These are phyloP conservation scores for Chlorella sp. DNA, from an alignment of 139 green algal species.

Conservation along the genomic window DNA sequence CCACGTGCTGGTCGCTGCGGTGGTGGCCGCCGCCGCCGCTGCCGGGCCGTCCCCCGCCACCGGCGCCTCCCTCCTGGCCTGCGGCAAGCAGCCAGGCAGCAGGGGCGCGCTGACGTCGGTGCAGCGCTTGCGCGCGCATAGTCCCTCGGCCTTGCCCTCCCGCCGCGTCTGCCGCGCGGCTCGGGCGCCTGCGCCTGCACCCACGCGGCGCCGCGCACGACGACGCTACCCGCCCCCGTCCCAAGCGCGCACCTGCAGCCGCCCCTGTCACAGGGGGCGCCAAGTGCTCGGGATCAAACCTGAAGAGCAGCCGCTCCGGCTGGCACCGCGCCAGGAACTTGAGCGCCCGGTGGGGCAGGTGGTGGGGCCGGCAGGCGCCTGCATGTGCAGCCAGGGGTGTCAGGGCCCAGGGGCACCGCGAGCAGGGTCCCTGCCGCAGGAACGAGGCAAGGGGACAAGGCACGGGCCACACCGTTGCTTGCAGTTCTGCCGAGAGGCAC, in stretches of 20 bases:
- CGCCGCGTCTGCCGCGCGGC: not conserved
- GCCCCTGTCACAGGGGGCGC: no score
- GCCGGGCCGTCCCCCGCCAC: no score
- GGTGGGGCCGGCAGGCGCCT: slow-evolving; percentile 9
- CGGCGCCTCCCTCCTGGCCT: not conserved
- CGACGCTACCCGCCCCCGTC: not conserved
- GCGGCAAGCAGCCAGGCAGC: not conserved
- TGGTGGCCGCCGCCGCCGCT: not conserved
- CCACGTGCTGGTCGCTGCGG: slow-evolving; percentile 24
- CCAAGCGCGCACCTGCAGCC: not conserved
- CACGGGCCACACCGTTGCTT: no score
- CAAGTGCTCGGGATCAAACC: slow-evolving; percentile 28
- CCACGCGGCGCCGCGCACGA: not conserved
- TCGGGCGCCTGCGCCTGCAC: no score
- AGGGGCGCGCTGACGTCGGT: no score
- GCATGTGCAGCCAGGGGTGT: no score
- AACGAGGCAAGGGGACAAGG: no score
- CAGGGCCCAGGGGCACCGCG: no score
- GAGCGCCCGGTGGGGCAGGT: slow-evolving; percentile 24
- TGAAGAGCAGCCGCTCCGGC: slow-evolving; percentile 35
- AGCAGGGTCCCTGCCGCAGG: no score
- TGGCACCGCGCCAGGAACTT: slow-evolving; percentile 36
- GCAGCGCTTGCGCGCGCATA: no score
- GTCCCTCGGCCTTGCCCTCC: no score
- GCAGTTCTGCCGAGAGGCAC: no score